Evolutionary conservation across 495 filamentous ascomycete species (phyloP).

Genomic region (Geopyxis carbonaria): DNA sequence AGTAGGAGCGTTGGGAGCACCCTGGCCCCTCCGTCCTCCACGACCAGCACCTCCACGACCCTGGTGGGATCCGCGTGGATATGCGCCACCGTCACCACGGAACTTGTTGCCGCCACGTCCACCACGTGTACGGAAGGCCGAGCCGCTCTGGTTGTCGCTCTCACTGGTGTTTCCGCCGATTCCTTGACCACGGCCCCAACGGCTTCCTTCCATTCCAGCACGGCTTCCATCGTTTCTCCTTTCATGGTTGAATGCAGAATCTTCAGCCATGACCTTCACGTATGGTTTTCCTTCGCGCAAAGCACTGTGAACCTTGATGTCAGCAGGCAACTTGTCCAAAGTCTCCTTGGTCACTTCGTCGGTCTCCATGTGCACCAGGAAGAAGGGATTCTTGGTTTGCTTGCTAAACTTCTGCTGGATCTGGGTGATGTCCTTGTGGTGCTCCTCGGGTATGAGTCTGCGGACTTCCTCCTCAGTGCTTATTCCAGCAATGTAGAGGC

Average conservation of each 20-base stretch:
- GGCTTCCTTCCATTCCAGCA: constrained; percentile 54
- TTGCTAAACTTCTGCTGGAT: constrained; percentile 36
- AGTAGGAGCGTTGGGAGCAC: constrained; percentile 39
- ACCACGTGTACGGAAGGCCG: constrained; percentile 45
- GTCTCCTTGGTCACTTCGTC: constrained; percentile 61
- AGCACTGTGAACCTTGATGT: constrained; percentile 45
- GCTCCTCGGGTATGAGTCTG: constrained; percentile 63
- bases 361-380: constrained; percentile 62
- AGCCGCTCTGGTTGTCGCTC: constrained; percentile 31
- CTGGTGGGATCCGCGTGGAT: constrained; percentile 23
- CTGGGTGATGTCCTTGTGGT: constrained; percentile 56
- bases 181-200: constrained; percentile 32
- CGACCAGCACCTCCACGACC: constrained; percentile 28
- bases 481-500: constrained; percentile 68
- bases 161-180: constrained; percentile 51
- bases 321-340: constrained; percentile 50
- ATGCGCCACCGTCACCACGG: constrained; percentile 39
- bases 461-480: constrained; percentile 60
- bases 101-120: constrained; percentile 36
- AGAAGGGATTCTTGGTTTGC: constrained; percentile 56
- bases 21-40: constrained; percentile 29
- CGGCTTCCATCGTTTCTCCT: constrained; percentile 52
- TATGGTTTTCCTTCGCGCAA: constrained; percentile 52
- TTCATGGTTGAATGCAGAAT: constrained; percentile 32
- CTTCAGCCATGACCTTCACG: constrained; percentile 58